phyloP scores from a whole-genome alignment of 1,284 basidiomycete species.

The Cutaneotrichosporon curvatum region DNA sequence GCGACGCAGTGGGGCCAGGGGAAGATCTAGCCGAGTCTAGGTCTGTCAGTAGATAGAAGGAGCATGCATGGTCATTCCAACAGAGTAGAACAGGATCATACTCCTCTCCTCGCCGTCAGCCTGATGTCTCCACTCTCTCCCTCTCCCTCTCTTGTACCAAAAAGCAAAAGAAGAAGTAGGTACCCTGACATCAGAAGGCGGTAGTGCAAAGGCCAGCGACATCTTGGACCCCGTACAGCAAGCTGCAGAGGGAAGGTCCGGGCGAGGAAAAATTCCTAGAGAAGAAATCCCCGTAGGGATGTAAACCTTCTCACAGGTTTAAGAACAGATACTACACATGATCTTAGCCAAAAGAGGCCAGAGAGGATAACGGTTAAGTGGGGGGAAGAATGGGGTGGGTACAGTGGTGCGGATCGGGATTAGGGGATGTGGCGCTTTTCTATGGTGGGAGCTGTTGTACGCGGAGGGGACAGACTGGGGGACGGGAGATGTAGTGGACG shows the following conservation, averaged over 20 bases:
- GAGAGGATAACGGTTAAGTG: conserved; percentile 32
- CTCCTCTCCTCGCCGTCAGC: no score
- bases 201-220: conserved; percentile 22
- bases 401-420: conserved; percentile 1
- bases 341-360: conserved; percentile 48
- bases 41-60: no score
- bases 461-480: no score
- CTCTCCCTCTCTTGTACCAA: neutral
- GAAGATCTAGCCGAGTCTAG: conserved; percentile 9
- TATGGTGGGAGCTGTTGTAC: no score
- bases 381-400: neutral
- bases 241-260: conserved; percentile 20
- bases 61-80: no score
- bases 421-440: neutral
- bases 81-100: no score
- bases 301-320: conserved; percentile 40
- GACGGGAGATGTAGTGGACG: no score
- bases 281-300: conserved; percentile 32
- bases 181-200: conserved; percentile 24
- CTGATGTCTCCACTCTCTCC: no score
- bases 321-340: conserved; percentile 48
- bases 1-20: conserved; percentile 58
- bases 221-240: conserved; percentile 17
- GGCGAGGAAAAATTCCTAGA: conserved; percentile 34
- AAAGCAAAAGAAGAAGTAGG: conserved; percentile 6